Evolutionary conservation across 176 grass and related monocot genomes (phyloP).

Genomic region (Olyra latifolia): DNA sequence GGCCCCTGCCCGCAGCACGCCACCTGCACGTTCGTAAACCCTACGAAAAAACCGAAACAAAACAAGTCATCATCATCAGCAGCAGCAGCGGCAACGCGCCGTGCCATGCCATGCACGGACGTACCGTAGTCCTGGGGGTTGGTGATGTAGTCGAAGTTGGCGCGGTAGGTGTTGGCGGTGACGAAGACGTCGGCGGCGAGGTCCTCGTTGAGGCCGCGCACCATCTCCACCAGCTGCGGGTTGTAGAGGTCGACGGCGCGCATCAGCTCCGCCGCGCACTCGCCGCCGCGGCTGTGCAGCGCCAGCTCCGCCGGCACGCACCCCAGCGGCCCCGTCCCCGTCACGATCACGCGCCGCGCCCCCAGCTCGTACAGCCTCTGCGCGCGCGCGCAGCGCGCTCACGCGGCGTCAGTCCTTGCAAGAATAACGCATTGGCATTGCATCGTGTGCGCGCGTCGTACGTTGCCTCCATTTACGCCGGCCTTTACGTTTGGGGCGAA

Average conservation of each 20-base stretch:
- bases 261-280: constrained; percentile 71
- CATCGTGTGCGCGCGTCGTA: background rate
- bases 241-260: constrained; percentile 80
- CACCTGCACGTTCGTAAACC: constrained; percentile 64
- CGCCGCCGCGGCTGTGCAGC: constrained; percentile 53
- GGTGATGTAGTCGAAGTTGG: constrained; percentile 81
- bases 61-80: background rate
- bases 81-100: no score
- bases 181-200: constrained; percentile 68
- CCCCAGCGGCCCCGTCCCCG: constrained; percentile 82
- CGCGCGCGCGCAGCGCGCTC: background rate
- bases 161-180: constrained; percentile 65
- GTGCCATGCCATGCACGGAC: background rate
- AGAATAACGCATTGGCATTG: no score
- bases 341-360: constrained; percentile 76
- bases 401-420: background rate
- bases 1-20: constrained; percentile 95
- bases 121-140: constrained; percentile 70
- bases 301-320: constrained; percentile 91
- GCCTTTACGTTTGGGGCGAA: constrained; percentile 16
- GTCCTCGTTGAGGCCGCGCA: constrained; percentile 59
- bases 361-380: constrained; percentile 84
- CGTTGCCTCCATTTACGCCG: background rate
- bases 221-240: constrained; percentile 64
- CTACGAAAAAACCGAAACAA: background rate